Conservation (phyloP, 1,284 basidiomycete species). For the Psilocybe mexicana region DNA sequence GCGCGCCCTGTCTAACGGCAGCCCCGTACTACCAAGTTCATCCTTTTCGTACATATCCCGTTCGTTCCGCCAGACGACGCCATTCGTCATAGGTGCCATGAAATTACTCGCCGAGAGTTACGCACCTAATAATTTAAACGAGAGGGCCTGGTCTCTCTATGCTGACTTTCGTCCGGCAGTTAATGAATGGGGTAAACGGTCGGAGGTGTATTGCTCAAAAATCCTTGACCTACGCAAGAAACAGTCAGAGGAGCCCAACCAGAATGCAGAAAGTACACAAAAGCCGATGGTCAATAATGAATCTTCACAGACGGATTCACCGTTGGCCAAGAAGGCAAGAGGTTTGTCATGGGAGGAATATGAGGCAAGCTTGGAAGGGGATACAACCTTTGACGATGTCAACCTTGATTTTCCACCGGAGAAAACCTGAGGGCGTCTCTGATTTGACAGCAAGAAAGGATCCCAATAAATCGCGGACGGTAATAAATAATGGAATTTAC, state of each 20-base stretch:
- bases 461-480: not conserved
- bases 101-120: slow-evolving; percentile 76
- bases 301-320: slow-evolving; percentile 9
- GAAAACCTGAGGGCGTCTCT: not conserved
- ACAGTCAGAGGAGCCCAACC: not conserved
- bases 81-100: slow-evolving; percentile 79
- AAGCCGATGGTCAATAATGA: slow-evolving; percentile 23
- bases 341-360: slow-evolving; percentile 48
- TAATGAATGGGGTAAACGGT: slow-evolving; percentile 74
- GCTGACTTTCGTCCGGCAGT: slow-evolving; percentile 73
- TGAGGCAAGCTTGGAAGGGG: slow-evolving; percentile 50
- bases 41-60: slow-evolving; percentile 85
- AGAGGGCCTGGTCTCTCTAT: slow-evolving; percentile 72
- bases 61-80: slow-evolving; percentile 74
- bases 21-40: slow-evolving; percentile 69
- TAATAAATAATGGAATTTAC: slow-evolving; percentile 3
- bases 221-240: slow-evolving; percentile 59
- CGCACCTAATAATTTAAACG: slow-evolving; percentile 65
- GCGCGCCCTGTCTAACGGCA: slow-evolving; percentile 79
- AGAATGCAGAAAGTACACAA: not conserved
- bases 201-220: slow-evolving; percentile 61
- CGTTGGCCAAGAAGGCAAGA: slow-evolving; percentile 40
- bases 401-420: slow-evolving; percentile 33
- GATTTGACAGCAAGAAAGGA: not conserved
- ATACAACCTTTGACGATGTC: slow-evolving; percentile 45